These are phyloP conservation scores for Agaricus blazei DNA, from an alignment of 768 basidiomycete species.

Conservation along the genomic window DNA sequence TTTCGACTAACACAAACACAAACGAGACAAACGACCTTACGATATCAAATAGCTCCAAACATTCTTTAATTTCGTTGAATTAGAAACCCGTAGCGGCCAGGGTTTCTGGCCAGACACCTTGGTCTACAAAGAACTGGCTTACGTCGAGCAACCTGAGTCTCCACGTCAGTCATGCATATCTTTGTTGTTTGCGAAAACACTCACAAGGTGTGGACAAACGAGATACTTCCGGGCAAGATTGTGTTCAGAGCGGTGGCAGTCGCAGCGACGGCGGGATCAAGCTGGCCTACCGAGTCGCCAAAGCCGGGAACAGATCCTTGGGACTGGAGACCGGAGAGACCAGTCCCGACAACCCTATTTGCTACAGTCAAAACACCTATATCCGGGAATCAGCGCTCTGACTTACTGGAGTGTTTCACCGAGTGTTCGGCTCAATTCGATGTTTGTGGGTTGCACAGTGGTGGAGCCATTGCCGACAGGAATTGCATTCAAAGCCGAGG, in stretches of 20 bases:
- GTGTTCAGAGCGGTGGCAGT: constrained; percentile 22
- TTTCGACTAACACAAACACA: neutral
- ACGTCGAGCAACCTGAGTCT: constrained; percentile 29
- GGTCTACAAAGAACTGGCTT: constrained; percentile 25
- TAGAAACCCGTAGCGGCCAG: constrained; percentile 27
- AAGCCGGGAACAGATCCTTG: constrained; percentile 22
- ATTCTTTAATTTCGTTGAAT: neutral
- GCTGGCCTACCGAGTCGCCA: constrained; percentile 16
- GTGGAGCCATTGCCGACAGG: constrained; percentile 27
- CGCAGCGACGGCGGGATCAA: constrained; percentile 26
- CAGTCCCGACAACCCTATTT: constrained; percentile 22
- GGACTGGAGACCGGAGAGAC: constrained; percentile 24
- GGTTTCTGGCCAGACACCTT: constrained; percentile 27
- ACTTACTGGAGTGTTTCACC: constrained; percentile 26
- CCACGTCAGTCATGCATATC: neutral
- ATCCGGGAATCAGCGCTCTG: neutral
- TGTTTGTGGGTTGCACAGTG: constrained; percentile 27
- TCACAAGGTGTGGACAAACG: constrained; percentile 26
- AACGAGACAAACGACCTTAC: neutral
- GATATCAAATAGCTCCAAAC: neutral
- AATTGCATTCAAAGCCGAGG: constrained; percentile 16
- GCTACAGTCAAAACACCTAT: neutral
- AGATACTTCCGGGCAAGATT: constrained; percentile 22
- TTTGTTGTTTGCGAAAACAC: neutral
- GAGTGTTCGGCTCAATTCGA: constrained; percentile 27